A percentile compares a stretch with the other conserved stretches of the same genome.
Conservation (phyloP, 2,329 filamentous ascomycete species). For the Stemphylium vesicarium region DNA sequence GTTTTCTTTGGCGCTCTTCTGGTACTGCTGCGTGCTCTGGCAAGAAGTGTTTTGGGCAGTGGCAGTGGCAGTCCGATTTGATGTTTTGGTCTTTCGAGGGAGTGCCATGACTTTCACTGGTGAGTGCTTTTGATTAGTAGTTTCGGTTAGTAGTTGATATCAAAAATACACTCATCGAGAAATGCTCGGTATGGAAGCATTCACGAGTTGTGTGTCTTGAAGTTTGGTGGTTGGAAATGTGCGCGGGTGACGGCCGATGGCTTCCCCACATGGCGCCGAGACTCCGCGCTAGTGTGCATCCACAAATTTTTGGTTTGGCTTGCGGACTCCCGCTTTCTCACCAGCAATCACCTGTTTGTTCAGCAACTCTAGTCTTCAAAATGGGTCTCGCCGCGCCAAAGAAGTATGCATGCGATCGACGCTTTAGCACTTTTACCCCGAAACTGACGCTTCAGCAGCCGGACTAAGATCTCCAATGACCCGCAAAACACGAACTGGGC, state of each 20-base stretch:
- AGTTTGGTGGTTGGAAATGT: not conserved
- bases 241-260: not conserved
- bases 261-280: constrained; percentile 37
- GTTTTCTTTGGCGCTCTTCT: constrained; percentile 7
- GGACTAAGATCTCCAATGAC: constrained; percentile 80
- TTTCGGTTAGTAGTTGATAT: not conserved
- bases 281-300: constrained; percentile 34
- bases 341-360: not conserved
- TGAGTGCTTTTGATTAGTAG: constrained; percentile 26
- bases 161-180: not conserved
- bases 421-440: not conserved
- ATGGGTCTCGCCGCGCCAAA: constrained; percentile 75
- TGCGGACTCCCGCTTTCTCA: constrained; percentile 24
- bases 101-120: constrained; percentile 22
- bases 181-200: not conserved
- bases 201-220: not conserved
- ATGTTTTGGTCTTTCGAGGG: constrained; percentile 17
- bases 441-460: constrained; percentile 49
- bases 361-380: constrained; percentile 18
- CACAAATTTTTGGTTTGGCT: constrained; percentile 37
- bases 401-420: constrained; percentile 58
- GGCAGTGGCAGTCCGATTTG: constrained; percentile 6
- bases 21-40: constrained; percentile 13
- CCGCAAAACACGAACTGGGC: constrained; percentile 97
- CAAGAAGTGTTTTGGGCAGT: constrained; percentile 10